Percentiles rank a stretch among this genome's conserved stretches.
Conservation (phyloP, 257 asterid genomes). For the Osmanthus fragrans region DNA sequence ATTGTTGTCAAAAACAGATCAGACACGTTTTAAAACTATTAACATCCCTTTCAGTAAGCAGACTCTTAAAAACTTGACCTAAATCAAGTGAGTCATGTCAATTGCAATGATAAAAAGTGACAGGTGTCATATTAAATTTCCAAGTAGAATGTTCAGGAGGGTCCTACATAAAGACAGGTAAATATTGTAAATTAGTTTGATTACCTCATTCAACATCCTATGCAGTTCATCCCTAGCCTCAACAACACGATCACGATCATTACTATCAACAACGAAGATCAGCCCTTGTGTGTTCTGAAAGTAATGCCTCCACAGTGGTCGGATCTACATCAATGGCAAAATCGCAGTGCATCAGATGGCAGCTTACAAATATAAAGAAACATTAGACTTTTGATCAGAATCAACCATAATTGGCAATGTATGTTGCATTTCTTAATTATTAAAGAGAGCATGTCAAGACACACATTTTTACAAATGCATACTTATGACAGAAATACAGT, state of each 20-base stretch:
- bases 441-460: neutral
- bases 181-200: neutral
- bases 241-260: conserved; percentile 85
- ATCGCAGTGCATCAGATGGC: conserved; percentile 12
- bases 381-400: neutral
- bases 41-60: neutral
- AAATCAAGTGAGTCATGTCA: neutral
- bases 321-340: conserved; percentile 48
- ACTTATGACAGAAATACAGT: neutral
- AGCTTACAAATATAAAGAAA: conserved; percentile 15
- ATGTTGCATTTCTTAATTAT: too few relatives aligned
- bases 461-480: neutral
- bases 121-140: neutral
- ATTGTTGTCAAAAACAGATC: neutral
- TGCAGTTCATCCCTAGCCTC: conserved; percentile 88
- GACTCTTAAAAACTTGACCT: neutral
- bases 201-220: conserved; percentile 81
- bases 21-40: neutral
- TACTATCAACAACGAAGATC: conserved; percentile 80
- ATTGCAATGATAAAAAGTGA: neutral
- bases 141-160: neutral
- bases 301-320: conserved; percentile 88
- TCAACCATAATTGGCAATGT: neutral
- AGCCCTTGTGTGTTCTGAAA: conserved; percentile 87
- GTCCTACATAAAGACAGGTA: neutral